Base-by-base conservation (phyloP, 257 asterid genomes). In the Craterostigma plantagineum region DNA sequence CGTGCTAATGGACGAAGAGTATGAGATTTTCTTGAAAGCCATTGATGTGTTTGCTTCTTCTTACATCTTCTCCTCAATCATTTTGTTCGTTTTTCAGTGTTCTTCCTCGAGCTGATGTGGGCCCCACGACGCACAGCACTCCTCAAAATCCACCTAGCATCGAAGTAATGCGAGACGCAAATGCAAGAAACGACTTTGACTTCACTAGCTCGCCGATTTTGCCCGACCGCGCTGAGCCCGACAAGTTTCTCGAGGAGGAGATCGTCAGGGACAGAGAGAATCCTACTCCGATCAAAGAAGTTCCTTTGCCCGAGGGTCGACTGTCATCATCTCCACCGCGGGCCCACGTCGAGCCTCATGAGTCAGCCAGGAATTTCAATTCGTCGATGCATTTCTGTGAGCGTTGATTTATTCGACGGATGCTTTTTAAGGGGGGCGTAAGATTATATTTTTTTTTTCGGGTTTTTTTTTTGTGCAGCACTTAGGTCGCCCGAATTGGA, bases 1-100 rank as follows among this genome's bases (percentile, higher is more conserved):
- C 11, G 42, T 8, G 23, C 81, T 74, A 9, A 68, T 72, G 79
- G 79, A 72, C 54, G 83, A 62, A 61, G 79, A 75, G 98, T 90
- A 79, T 9, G 85, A 11, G 30, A 23, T 23, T 23, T 51, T 50
- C 14, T 12, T 8, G 40, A 36, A n/a, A 7, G 12, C 42, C 17
- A 14, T 34, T 9, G 49, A 18, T 47, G 27, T 7, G 53, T 7
- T 16, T 38, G 54, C 16, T 15, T 49, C 37, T 16, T 27, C 33
- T 14, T 4, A 50, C 39, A 38, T 40, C 36, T 36, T 14, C 41
- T 55, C 39, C 43, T 52, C 49, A 13, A 51, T 16, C 40, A 10
- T 51, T 55, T 33, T 14, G 52, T 63, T 55, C 16, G 23, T 59
- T 33, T 38, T 63, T 56, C 79, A 82, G 98, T 60, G 49, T 47